Base-by-base conservation (phyloP, 1,139 yeast species). In the Pichia inconspicua region DNA sequence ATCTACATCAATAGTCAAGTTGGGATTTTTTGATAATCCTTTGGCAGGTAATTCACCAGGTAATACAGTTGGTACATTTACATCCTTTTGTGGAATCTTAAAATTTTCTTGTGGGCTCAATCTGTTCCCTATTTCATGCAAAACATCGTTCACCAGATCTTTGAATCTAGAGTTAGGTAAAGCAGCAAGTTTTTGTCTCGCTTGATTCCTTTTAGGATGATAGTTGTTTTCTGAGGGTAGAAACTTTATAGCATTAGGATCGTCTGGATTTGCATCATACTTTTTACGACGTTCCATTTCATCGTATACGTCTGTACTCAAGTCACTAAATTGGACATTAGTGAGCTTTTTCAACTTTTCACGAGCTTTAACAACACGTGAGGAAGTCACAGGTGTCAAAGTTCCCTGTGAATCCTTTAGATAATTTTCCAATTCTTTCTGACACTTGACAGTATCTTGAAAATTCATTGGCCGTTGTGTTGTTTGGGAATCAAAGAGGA, bases 131-230 rank as follows among this genome's bases (percentile, higher is more conserved):
- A 90, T 85, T 65, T 94, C 99, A 63, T 71, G 86, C 43, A 85
- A 72, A 42, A 92, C 90, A 65, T 94, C 99, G 49, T 86, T 82
- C 12, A 89, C 95, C 62, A 94, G 76, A 64, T 92, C 98, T 60
- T 83, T 83, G 67, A 92, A 92, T 52, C 97, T 70, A 11, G 82
- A 68, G 49, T 83, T 82, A 1, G 96, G 94, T 53, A 94, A 75
- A 41, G 88, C 80, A 2, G 97, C 85, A 56, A 94, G 74, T 66
- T 90, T 92, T 63, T 87, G 90, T 58, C 99, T 77, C 4, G 98
- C 98, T 66, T 89, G 96, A 65, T 94, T 94, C 61, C 98, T 76
- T 63, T 89, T 90, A 35, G 95, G 94, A 64, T 94, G 98, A 67
- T 88, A 88, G 4, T 75, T 70, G n/a, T 78, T 73, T 62, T 77